phyloP scores from a whole-genome alignment of 2,329 filamentous ascomycete genomes.

The Paecilomyces formosus region DNA sequence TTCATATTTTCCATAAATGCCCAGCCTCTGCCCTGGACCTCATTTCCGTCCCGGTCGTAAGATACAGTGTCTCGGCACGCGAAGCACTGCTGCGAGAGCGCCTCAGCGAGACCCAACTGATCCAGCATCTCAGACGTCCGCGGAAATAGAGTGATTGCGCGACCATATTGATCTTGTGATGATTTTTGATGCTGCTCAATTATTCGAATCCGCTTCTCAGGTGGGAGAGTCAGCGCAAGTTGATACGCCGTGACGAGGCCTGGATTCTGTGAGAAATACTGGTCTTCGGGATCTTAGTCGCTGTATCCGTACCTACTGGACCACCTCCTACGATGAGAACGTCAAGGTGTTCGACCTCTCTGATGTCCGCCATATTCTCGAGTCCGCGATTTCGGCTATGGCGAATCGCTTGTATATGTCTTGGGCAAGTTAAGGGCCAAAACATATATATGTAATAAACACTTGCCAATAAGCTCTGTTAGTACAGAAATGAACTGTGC shows the following conservation, averaged over 20 bases:
- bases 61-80: slow-evolving; percentile 19
- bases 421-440: neutral
- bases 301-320: neutral
- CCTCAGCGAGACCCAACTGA: slow-evolving; percentile 31
- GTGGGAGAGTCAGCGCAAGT: neutral
- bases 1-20: slow-evolving; percentile 48
- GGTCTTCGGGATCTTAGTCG: neutral
- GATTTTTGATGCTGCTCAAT: neutral
- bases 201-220: neutral
- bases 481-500: neutral
- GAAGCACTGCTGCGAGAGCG: slow-evolving; percentile 54
- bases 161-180: slow-evolving; percentile 41
- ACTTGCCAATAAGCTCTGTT: no score
- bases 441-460: neutral
- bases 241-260: neutral
- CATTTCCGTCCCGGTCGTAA: slow-evolving; percentile 23
- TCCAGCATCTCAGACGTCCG: slow-evolving; percentile 41
- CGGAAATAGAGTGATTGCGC: slow-evolving; percentile 37
- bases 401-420: neutral
- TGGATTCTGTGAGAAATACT: neutral
- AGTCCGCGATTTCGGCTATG: neutral
- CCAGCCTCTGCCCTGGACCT: slow-evolving; percentile 18
- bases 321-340: neutral
- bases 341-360: neutral
- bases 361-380: neutral